Evolutionary conservation across 768 basidiomycete genomes (phyloP), one percentile per base, ranked within the genome.

Genomic region (Agrocybe praecox): DNA sequence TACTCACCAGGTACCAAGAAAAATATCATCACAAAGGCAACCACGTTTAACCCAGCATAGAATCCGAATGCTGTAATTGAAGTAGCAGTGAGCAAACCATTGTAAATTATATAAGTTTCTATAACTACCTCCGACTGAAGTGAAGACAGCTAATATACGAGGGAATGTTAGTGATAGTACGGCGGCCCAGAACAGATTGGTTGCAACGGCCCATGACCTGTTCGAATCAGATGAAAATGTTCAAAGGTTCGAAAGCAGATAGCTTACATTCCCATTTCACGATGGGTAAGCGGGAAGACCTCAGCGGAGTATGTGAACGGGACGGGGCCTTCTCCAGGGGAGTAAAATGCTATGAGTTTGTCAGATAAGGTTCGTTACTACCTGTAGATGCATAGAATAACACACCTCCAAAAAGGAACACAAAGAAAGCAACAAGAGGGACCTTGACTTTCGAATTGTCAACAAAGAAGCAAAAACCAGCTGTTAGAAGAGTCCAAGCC

Each of bases 301-400:
- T 96, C 94, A 3, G 94, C 94, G 6, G 92, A 94, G 68, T 95
- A 96, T 1, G 90, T 87, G 69, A 89, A 95, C 0, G 94, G 94
- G 9, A 95, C 93, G 7, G 94, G 94, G 1, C 94, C 94, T 76
- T 93, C 92, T 57, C 92, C 92, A 2, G 89, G 90, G 0, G 89
- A 90, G 68, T 93, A 92, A 68, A 87, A 88, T 1, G 80, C 80
- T 71, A 44, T 22, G n/a, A 51, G 18, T 5, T 10, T 34, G 26
- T 23, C 53, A 56, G 49, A 48, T 32, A 14, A 18, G 11, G 23
- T 9, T 29, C 9, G 9, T 29, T 9, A 9, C 26, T 29, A 29
- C 26, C 9, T 5, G 26, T 29, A 9, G 9, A 29, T 23, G 19
- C 47, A 21, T 65, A 36, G 76, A 69, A 11, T 74, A 18, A 65